Conservation (phyloP, 371 early-diverging fungal species). For the Syncephalis fuscata region DNA sequence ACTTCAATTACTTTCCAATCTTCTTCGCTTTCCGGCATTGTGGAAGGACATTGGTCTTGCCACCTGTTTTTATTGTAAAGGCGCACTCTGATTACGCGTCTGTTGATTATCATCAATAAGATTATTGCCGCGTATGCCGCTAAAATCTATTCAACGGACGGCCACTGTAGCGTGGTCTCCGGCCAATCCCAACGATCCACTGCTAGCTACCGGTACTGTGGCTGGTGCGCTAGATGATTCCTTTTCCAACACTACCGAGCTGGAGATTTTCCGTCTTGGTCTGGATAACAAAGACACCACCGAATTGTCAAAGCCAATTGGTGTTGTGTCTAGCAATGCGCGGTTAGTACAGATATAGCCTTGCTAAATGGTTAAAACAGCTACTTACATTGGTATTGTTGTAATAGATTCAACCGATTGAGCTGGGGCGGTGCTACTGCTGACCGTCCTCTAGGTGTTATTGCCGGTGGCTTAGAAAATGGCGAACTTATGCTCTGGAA, state of each 20-base stretch:
- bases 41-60: too few relatives aligned
- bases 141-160: slow-evolving; percentile 61
- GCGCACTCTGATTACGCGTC: too few relatives aligned
- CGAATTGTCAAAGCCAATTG: slow-evolving; percentile 25
- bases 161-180: slow-evolving; percentile 75
- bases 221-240: slow-evolving; percentile 93
- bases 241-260: slow-evolving; percentile 78
- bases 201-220: slow-evolving; percentile 86
- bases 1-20: too few relatives aligned
- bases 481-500: slow-evolving; percentile 85
- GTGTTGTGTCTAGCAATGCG: slow-evolving; percentile 36
- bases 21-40: too few relatives aligned
- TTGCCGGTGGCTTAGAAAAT: slow-evolving; percentile 93
- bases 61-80: too few relatives aligned
- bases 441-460: slow-evolving; percentile 51
- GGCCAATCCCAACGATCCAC: slow-evolving; percentile 36
- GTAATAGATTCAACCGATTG: slow-evolving; percentile 63
- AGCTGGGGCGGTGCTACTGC: slow-evolving; percentile 56
- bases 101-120: too few relatives aligned
- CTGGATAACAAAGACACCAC: slow-evolving; percentile 20
- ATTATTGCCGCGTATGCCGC: slow-evolving; percentile 6
- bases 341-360: too few relatives aligned
- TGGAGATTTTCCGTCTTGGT: slow-evolving; percentile 77
- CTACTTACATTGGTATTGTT: neutral
- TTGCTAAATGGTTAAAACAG: neutral